Evolutionary conservation across 2,329 filamentous ascomycete genomes (phyloP), one percentile per base, ranked within the genome.

Genomic region (Fusarium sp.): DNA sequence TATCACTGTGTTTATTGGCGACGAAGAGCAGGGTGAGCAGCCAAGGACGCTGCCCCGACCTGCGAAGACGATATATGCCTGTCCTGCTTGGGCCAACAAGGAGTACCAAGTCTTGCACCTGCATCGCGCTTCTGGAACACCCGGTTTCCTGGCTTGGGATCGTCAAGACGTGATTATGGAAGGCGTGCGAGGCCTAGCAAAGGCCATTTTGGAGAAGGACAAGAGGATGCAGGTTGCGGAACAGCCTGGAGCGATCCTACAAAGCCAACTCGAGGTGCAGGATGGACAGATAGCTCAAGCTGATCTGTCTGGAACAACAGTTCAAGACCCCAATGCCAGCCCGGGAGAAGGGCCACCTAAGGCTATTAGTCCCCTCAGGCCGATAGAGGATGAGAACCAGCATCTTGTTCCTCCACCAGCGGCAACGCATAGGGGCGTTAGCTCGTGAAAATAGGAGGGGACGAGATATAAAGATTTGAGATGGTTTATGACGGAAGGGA

Each of bases 101-200:
- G 76, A 75, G 8, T 86, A 82, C 62, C 73, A 81, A 14, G 79
- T 86, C 3, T 67, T 85, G 1, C 76, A 81, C 56, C 75, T 78
- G 19, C 78, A 78, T 48, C 78, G 83, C 30, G 76, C 77, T 1
- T 14, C 71, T 7, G 83, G 82, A 3, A 75, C 74, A 6, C 76
- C 82, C 0, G 83, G 83, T 0, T 75, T 86, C 33, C 67, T 87
- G 33, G 79, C 81, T 13, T 85, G 82, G 81, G 83, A 85, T 59
- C 75, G 80, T 17, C 83, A 84, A 2, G 81, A 83, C 32, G 68
- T 83, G 37, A 82, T 86, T 56, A 68, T 75, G 0, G 68, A 77
- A 4, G 84, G 84, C 1, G 76, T 79, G 4, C 75, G 79, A 33
- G 79, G 76, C 6, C 73, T 86, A 33, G 79, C 81, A 1, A 76